Conservation (phyloP, 768 basidiomycete genomes). For the Udeniomyces megalosporus region DNA sequence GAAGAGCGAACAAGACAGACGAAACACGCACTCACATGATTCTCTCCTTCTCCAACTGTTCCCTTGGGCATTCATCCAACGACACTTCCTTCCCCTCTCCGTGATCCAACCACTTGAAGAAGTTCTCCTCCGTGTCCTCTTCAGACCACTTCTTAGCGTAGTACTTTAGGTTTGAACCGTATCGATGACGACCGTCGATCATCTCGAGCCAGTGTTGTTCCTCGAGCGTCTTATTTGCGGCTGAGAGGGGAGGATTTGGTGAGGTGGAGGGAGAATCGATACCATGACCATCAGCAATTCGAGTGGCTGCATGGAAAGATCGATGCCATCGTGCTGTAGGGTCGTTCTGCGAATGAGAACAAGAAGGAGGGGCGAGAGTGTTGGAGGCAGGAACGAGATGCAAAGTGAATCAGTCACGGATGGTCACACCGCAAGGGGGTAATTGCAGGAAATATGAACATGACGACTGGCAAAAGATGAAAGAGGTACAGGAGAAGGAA, state of each 20-base stretch:
- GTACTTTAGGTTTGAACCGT: conserved; percentile 16
- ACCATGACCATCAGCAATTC: conserved; percentile 1
- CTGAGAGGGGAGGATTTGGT: no score
- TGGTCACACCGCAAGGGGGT: no score
- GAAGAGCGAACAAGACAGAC: no score
- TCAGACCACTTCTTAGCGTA: conserved; percentile 46
- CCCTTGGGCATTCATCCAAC: conserved; percentile 44
- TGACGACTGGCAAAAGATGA: no score
- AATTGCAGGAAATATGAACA: no score
- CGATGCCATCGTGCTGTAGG: conserved; percentile 7
- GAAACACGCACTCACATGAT: no score
- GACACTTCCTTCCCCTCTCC: conserved; percentile 44
- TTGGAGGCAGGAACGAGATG: no score
- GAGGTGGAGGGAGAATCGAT: no score
- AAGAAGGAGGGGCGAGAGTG: not conserved
- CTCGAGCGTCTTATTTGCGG: conserved; percentile 17
- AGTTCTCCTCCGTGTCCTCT: conserved; percentile 46
- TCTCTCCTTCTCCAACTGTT: conserved; percentile 47
- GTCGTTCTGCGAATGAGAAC: not conserved
- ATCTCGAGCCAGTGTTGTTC: conserved; percentile 28
- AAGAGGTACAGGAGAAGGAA: no score
- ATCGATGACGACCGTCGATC: conserved; percentile 25
- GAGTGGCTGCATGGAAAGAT: conserved; percentile 3
- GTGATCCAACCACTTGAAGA: conserved; percentile 48
- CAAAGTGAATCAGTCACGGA: not conserved